Evolutionary conservation across 176 grass and related monocot genomes (phyloP), one percentile per base, ranked within the genome.

Genomic region (Bonia amplexicaulis): DNA sequence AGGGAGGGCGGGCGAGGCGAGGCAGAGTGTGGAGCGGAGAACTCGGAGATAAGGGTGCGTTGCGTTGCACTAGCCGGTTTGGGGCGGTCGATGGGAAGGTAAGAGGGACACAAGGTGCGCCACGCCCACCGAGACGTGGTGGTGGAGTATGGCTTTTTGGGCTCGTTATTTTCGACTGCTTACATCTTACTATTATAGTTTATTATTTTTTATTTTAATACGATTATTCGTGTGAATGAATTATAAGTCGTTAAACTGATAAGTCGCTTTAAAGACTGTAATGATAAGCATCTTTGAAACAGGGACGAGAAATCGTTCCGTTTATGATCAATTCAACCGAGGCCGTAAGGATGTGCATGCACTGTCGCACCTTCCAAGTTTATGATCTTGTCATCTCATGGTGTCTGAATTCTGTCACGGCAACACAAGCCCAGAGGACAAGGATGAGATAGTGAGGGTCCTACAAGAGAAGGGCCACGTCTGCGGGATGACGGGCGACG

Each of bases 361-460:
- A 58, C 20, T 2, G 17, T 8, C 20, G 52, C 17, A 20, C 17
- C 54, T 58, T 58, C 20, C 20, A 58, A 58, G 20, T 58, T 58
- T 58, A 55, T 58, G 20, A 58, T n/a, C 20, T n/a, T 58, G 20
- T 3, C 20, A n/a, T 58, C 20, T 58, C 20, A 9, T n/a, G 54
- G 54, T 58, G 54, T 58, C 54, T 9, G 54, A 58, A 58, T 58
- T 58, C 54, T n/a, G 6, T 8, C 54, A 58, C 9, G 20, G 54
- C 54, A 22, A n/a, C 20, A 58, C 54, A 58, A 20, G 22, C 20
- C 54, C 19, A 76, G 90, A 97, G 84, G 90, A 97, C 81, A 97
- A 97, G 80, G 92, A 97, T 65, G 94, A 97, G 78, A 91, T 97
- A 81, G 92, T 97, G 84, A 90, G 80, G 78, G 87, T 94, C 48